Conservation (phyloP, 1,284 basidiomycete species). For the Athelia sp. region DNA sequence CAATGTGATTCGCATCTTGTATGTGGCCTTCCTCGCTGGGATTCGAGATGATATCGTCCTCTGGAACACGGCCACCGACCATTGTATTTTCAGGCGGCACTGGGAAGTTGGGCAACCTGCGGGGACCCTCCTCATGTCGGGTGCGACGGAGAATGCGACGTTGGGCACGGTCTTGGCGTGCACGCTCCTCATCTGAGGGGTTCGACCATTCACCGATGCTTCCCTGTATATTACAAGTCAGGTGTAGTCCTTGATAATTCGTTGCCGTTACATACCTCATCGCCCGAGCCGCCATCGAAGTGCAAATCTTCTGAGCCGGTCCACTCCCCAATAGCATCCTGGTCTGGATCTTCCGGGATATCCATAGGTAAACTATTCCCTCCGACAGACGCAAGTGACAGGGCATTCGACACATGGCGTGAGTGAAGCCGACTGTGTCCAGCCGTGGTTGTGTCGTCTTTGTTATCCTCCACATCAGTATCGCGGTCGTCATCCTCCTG, state of each 20-base stretch:
- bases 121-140: constrained; percentile 46
- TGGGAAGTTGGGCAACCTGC: constrained; percentile 74
- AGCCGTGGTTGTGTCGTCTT: constrained; percentile 37
- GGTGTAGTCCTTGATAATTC: constrained; percentile 5
- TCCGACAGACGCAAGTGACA: constrained; percentile 62
- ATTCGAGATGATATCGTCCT: constrained; percentile 75
- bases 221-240: constrained; percentile 30
- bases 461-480: constrained; percentile 17
- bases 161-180: constrained; percentile 58
- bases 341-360: constrained; percentile 30
- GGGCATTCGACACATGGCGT: constrained; percentile 62
- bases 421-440: constrained; percentile 56
- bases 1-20: constrained; percentile 26
- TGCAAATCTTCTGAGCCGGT: constrained; percentile 72
- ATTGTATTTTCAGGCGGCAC: constrained; percentile 52
- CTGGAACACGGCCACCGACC: constrained; percentile 30
- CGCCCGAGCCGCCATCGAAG: constrained; percentile 50
- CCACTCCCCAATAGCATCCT: constrained; percentile 67
- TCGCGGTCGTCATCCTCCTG: constrained; percentile 20
- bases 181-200: constrained; percentile 79
- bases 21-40: constrained; percentile 67
- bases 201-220: constrained; percentile 87
- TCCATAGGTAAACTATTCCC: constrained; percentile 22
- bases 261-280: constrained; percentile 43
- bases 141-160: constrained; percentile 51